phyloP scores from a whole-genome alignment of 2,329 filamentous ascomycete genomes.

The Aspergillus proliferans region DNA sequence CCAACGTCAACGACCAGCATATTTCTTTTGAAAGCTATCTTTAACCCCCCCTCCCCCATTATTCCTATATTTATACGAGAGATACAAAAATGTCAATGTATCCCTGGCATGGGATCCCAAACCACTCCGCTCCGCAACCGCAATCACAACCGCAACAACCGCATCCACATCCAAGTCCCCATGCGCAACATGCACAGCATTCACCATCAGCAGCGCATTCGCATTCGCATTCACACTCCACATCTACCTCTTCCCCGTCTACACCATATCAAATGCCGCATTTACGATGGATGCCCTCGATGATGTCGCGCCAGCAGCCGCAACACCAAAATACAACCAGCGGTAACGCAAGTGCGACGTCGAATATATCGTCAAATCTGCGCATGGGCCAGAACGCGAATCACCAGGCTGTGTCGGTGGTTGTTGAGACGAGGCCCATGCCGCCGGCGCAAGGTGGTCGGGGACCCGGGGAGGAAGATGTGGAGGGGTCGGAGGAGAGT shows the following conservation, averaged over 20 bases:
- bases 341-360: constrained; percentile 5
- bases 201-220: too few relatives aligned
- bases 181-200: too few relatives aligned
- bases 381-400: constrained; percentile 7
- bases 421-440: constrained; percentile 13
- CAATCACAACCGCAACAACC: neutral
- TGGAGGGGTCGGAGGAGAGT: constrained; percentile 2
- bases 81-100: constrained; percentile 7
- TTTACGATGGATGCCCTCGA: constrained; percentile 20
- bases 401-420: constrained; percentile 9
- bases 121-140: neutral
- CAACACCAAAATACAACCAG: neutral
- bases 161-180: neutral
- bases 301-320: constrained; percentile 14
- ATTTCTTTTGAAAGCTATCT: neutral
- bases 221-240: too few relatives aligned
- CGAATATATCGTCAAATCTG: constrained; percentile 14
- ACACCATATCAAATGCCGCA: constrained; percentile 16
- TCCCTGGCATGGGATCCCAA: constrained; percentile 12
- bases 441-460: constrained; percentile 1
- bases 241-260: neutral
- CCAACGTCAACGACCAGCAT: neutral
- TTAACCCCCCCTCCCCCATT: neutral
- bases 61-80: neutral
- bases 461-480: neutral